Conservation (phyloP, 345 rosid genomes). For the Aquilaria malaccensis region DNA sequence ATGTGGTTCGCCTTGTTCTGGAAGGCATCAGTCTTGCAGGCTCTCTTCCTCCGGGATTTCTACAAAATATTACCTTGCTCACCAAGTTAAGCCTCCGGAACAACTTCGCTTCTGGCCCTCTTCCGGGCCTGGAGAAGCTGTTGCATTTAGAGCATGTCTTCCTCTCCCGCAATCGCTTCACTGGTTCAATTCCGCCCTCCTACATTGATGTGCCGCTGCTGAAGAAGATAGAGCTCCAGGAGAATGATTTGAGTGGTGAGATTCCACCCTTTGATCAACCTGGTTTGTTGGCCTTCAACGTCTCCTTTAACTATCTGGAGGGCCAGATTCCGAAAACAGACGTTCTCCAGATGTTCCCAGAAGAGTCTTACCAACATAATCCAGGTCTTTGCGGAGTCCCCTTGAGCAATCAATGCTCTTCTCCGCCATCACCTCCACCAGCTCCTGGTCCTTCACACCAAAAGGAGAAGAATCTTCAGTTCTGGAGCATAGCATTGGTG, state of each 20-base stretch:
- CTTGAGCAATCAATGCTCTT: constrained; percentile 23
- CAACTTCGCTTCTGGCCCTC: constrained; percentile 32
- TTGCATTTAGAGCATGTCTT: constrained; percentile 19
- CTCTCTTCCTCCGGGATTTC: constrained; percentile 33
- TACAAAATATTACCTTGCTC: constrained; percentile 32
- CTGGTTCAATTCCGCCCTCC: constrained; percentile 28
- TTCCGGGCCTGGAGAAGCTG: constrained; percentile 34
- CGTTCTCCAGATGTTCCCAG: constrained; percentile 26
- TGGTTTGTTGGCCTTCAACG: constrained; percentile 32
- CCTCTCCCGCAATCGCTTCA: constrained; percentile 36
- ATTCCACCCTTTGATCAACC: constrained; percentile 42
- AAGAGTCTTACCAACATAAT: constrained; percentile 32
- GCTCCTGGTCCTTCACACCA: constrained; percentile 2
- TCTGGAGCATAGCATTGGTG: constrained; percentile 24
- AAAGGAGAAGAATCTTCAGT: constrained; percentile 4
- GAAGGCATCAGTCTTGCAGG: constrained; percentile 35
- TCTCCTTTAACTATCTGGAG: constrained; percentile 34
- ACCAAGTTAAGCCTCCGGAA: constrained; percentile 32
- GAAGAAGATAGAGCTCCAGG: constrained; percentile 31
- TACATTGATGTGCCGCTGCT: constrained; percentile 27
- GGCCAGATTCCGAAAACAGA: constrained; percentile 39
- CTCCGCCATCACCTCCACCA: constrained; percentile 13
- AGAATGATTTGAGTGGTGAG: constrained; percentile 29
- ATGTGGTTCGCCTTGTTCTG: constrained; percentile 36
- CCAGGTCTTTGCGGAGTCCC: constrained; percentile 40